Evolutionary conservation across 2,329 filamentous ascomycete genomes (phyloP), one percentile per base, ranked within the genome.

Genomic region (Trichoderma sp.): DNA sequence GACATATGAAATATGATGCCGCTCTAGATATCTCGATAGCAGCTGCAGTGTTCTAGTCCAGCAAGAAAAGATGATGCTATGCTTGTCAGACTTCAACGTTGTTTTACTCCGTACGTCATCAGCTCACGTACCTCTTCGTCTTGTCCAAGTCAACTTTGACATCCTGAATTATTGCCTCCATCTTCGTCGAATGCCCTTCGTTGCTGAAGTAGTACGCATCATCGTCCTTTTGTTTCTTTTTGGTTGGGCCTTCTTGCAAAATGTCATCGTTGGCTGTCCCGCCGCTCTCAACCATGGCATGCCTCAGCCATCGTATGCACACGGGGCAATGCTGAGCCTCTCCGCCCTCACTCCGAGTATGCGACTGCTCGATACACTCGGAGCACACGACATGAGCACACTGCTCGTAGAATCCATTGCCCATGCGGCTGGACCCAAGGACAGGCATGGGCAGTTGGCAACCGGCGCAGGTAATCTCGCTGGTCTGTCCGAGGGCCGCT

Each of bases 21-120:
- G 9, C 0, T 70, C 10, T 0, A 82, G 69, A 41, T 77, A 72
- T 2, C 48, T 71, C 0, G 66, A 70, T 0, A 82, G 68, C 0
- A 82, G 71, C 24, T 79, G 70, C 0, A 83, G 70, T 0, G 79
- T 81, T 0, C 75, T 70, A 0, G 78, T 82, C 81, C 79, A 82
- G 64, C 75, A 80, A 0, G 79, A 81, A 45, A 82, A 82, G 50
- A 82, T 75, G 39, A 81, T 80, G 50, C 78, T 82, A 48, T 24
- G 28, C 6, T 47, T 6, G 3, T 56, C 28, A 50, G 44, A 19
- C 9, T 9, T 30, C 7, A 9, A n/a, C n/a, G n/a, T 43, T 26
- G 64, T 19, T 62, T 57, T 17, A 56, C 69, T 73, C 10, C 51
- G 64, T 3, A 24, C 45, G 28, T 65, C 17, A 62, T n/a, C 39